Base-by-base conservation (phyloP, 2,329 filamentous ascomycete species). In the Fusarium haematococcum region DNA sequence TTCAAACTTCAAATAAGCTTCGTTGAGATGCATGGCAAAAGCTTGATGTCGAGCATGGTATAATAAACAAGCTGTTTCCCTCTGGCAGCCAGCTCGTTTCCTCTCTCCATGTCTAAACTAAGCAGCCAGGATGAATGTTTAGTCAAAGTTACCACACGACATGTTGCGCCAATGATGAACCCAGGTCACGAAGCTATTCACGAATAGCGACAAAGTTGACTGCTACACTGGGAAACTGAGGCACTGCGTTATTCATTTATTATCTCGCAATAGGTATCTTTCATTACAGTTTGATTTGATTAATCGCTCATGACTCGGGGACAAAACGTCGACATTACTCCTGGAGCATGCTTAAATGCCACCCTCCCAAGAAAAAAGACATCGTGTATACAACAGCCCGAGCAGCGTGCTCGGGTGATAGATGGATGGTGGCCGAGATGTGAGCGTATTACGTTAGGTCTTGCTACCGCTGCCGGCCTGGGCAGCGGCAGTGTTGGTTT, bases 381-480 rank as follows among this genome's bases (percentile, higher is more conserved):
- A 54, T 56, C 65, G 56, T 75, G 68, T 64, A 60, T 66, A 43
- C 59, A 62, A 63, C 11, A 37, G 20, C 43, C 68, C 50, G 20
- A 58, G n/a, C 23, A 62, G 30, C 18, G 13, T 27, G 30, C 37
- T 52, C 35, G 52, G 37, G 43, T 43, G 25, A 32, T 33, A 37
- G 20, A 58, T 32, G 43, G 48, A 52, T 18, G n/a, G 27, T 59
- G 45, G 43, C 58, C 50, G 30, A 58, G 67, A 64, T 66, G 68
- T 66, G 37, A 45, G 69, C 68, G 27, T 48, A 56, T 56, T 73
- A 48, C 23, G 43, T 48, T 27, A 69, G 48, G 60, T 54, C 65
- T 59, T 61, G 27, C 43, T 58, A 18, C 63, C 50, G 35, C 35
- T 9, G 23, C 45, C 45, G 30, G 58, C 45, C 33, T 25, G 33